These are phyloP conservation scores for Pseudonectria buxi DNA, from an alignment of 2,329 filamentous ascomycete species.

Conservation along the genomic window DNA sequence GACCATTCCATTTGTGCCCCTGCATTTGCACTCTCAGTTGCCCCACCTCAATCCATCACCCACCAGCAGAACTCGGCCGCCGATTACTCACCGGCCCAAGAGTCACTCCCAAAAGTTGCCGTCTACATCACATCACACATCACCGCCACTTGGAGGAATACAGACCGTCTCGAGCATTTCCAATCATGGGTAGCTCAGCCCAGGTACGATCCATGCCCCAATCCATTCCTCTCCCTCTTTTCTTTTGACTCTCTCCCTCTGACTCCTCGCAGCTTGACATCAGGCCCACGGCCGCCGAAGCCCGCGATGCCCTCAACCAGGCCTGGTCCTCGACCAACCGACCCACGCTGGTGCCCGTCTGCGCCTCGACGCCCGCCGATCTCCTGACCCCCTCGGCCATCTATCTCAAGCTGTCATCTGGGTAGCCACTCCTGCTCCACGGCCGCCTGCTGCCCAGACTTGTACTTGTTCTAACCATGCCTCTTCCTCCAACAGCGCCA, in stretches of 20 bases:
- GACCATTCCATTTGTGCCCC: too few species aligned
- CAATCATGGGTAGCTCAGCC: constrained; percentile 17
- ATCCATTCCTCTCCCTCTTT: not conserved
- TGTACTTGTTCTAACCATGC: constrained; percentile 7
- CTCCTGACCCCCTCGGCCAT: constrained; percentile 91
- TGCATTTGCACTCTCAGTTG: too few species aligned
- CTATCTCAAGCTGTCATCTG: constrained; percentile 69
- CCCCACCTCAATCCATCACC: too few species aligned
- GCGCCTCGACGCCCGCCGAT: constrained; percentile 81
- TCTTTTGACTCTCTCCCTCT: too few species aligned
- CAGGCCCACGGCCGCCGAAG: constrained; percentile 21
- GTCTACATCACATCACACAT: not conserved
- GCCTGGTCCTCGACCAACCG: constrained; percentile 16
- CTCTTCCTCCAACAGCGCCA: constrained; percentile 17
- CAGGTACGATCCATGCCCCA: constrained; percentile 10
- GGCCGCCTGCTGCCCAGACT: constrained; percentile 33
- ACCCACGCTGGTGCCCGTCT: constrained; percentile 73
- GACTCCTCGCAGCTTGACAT: constrained; percentile 21
- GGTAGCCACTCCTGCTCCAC: constrained; percentile 44
- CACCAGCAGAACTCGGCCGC: not conserved
- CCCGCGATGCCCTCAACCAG: constrained; percentile 20
- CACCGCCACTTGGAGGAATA: not conserved
- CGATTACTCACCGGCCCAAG: constrained; percentile 9
- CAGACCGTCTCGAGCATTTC: not conserved
- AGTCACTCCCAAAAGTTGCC: not conserved